Evolutionary conservation across 2,329 filamentous ascomycete genomes (phyloP), one percentile per base, ranked within the genome.

Genomic region (Fusarium clavum): DNA sequence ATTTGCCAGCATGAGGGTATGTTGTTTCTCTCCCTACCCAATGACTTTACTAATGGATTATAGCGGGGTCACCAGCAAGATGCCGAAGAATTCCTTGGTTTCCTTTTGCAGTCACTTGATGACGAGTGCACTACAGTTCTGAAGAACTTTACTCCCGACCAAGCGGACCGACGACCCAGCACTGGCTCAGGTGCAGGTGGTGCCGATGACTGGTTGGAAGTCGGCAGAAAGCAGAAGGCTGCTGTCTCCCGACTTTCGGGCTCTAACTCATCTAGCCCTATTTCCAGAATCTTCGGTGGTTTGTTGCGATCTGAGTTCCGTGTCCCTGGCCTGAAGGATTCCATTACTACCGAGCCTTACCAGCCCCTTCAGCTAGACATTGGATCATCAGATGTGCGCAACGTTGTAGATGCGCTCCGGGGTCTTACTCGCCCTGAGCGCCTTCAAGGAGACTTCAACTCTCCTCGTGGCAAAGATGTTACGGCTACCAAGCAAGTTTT

Each of bases 311-410:
- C 95, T 1, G 96, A 98, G 79, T 88, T 98, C 64, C 90, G 91
- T 57, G 92, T 97, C 2, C 91, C 93, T 2, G 94, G 94, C 1
- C 87, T 93, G 68, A 97, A 98, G 79, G 90, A 93, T 68, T 98
- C 95, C 0, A 92, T 98, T 46, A 98, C 94, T 0, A 86, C 95
- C 13, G 94, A 99, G 77, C 94, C 94, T 0, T 99, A 97, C 78
- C 94, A 98, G 79, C 93, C 95, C 8, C 85, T 99, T 34, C 96
- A 98, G 79, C 87, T 99, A 27, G 95, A 99, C 77, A 99, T 99
- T 78, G 94, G 94, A 41, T 90, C 94, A 0, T 88, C 92, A 4
- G 88, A 97, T 73, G 90, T 98, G 34, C 91, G 92, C 77, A 98
- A 95, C 77, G 97, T 99, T 61, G 85, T 95, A 8, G 96, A 99